Base-by-base conservation (phyloP, 305 asterid genomes). In the Fraxinus albicans region DNA sequence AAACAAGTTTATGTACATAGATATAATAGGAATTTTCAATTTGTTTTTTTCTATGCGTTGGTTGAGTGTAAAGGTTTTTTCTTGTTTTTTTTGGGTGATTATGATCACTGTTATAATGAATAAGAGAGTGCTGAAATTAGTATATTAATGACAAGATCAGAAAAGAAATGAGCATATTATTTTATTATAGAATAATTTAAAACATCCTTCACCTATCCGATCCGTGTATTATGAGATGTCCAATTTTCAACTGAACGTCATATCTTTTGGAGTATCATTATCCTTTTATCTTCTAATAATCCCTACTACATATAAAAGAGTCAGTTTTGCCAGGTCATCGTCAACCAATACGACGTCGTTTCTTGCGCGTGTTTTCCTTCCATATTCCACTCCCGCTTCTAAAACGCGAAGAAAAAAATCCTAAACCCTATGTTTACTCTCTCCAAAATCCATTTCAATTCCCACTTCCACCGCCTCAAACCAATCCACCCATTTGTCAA, bases 1-100 rank as follows among this genome's bases (percentile, higher is more conserved):
- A 34, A 34, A 65, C 83, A 73, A 23, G 76, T 55, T 80, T 67
- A 19, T 89, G 94, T 92, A 90, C 77, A 92, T 91, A 87, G 15
- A 78, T 81, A 75, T 79, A 72, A 81, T 55, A 84, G 79, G 84
- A 82, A 75, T 78, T 80, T 17, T 83, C 73, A 50, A 82, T 86
- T 88, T 84, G 79, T 87, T 83, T 81, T 27, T 90, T 84, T 87
- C 77, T 9, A 84, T 87, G 87, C 65, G 55, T 74, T 67, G 67
- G 55, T 74, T 79, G 35, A 76, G 84, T 81, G 85, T 76, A 82
- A 86, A 87, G 87, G 82, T 60, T 6, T 19, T 31, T 6, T 50
- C 2, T 13, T n/a, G 65, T 40, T 60, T 72, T 72, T 72, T 31
- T 25, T 25, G 0, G 33, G n/a, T 72, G 19, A 25, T 27, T 10